These are phyloP conservation scores for Malus hybrid DNA, from an alignment of 331 rosid species.

Conservation along the genomic window DNA sequence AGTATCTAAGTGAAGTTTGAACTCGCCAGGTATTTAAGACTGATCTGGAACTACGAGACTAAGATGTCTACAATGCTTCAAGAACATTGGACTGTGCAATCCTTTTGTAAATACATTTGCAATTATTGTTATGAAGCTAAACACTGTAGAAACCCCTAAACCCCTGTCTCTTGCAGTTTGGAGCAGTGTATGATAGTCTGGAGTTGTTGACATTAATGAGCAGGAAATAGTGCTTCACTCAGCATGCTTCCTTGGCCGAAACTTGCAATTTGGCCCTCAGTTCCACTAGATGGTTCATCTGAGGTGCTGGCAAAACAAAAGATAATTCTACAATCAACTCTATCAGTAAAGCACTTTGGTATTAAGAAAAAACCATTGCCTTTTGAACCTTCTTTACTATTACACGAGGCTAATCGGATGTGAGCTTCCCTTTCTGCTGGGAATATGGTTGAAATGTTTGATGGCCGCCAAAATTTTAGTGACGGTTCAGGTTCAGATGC, in stretches of 20 bases:
- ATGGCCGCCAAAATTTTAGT: conserved; percentile 42
- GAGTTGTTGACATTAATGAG: no score
- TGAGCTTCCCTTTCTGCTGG: conserved; percentile 98
- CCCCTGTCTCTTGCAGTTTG: no score
- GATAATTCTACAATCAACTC: conserved; percentile 76
- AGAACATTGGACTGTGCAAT: no score
- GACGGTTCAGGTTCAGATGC: conserved; percentile 79
- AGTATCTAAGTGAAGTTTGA: no score
- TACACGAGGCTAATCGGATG: conserved; percentile 91
- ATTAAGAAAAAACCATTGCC: conserved; percentile 87
- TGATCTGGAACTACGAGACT: no score
- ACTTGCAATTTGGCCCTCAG: conserved; percentile 85
- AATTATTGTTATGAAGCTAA: no score
- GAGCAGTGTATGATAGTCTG: no score
- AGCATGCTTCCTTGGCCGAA: conserved; percentile 99
- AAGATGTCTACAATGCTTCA: no score
- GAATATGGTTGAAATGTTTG: conserved; percentile 67
- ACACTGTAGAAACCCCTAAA: no score
- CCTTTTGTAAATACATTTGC: no score
- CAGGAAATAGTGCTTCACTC: conserved; percentile 56
- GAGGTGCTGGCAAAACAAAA: conserved; percentile 89
- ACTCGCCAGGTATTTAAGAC: no score
- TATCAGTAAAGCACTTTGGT: conserved; percentile 63
- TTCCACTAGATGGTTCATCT: conserved; percentile 76
- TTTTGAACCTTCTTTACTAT: conserved; percentile 82